phyloP scores from a whole-genome alignment of 2,329 filamentous ascomycete genomes.

The Beauveria sp. region DNA sequence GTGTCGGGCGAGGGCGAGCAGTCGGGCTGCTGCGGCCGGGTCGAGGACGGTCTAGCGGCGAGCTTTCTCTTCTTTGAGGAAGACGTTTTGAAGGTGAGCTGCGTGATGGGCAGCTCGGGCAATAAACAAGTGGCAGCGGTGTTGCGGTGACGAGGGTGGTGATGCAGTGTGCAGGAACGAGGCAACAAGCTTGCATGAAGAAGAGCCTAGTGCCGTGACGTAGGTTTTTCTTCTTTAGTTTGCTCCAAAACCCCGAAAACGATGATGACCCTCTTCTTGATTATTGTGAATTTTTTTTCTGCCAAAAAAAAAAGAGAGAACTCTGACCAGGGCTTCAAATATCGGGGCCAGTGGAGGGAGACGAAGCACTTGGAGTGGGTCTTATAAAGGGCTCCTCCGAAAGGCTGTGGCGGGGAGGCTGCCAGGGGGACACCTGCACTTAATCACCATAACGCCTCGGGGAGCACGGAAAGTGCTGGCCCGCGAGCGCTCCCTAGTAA shows the following conservation, averaged over 20 bases:
- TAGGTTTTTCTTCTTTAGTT: not conserved
- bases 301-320: conserved; percentile 1
- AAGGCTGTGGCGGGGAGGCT: not conserved
- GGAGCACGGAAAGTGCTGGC: too few species aligned
- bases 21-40: conserved; percentile 29
- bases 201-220: not conserved
- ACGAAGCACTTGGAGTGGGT: not conserved
- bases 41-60: conserved; percentile 39
- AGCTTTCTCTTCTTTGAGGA: conserved; percentile 68
- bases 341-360: conserved; percentile 11
- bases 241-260: not conserved
- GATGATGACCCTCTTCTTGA: conserved; percentile 5
- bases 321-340: conserved; percentile 9
- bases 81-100: conserved; percentile 65
- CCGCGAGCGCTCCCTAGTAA: too few species aligned
- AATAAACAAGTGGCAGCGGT: not conserved
- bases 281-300: not conserved
- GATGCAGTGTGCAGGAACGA: conserved; percentile 15
- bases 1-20: conserved; percentile 30
- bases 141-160: conserved; percentile 8
- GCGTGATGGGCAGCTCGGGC: conserved; percentile 48
- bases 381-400: not conserved
- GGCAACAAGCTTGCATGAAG: conserved; percentile 4
- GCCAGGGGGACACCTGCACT: not conserved
- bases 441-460: too few species aligned